phyloP scores from a whole-genome alignment of 2,329 filamentous ascomycete species.

The Bisporella sp. region DNA sequence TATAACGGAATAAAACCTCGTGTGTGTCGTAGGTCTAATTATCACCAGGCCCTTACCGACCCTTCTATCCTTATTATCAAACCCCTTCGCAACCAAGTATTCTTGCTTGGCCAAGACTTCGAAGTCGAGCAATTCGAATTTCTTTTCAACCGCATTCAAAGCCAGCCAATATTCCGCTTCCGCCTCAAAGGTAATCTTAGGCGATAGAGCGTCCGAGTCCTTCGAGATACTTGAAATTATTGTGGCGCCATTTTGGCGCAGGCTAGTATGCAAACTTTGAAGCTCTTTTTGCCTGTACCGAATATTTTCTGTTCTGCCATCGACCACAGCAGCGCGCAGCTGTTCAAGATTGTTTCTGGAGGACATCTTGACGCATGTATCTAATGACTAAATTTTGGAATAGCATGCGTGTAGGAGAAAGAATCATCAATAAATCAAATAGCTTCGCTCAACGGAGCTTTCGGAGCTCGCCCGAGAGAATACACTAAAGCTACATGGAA shows the following conservation, averaged over 20 bases:
- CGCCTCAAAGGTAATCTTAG: slow-evolving; percentile 28
- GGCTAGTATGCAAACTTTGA: slow-evolving; percentile 32
- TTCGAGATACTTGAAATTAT: slow-evolving; percentile 34
- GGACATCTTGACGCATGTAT: no score
- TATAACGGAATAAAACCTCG: slow-evolving; percentile 39
- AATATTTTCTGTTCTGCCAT: slow-evolving; percentile 37
- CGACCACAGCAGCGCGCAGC: slow-evolving; percentile 32
- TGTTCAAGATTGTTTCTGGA: slow-evolving; percentile 7
- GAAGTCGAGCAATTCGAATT: slow-evolving; percentile 33
- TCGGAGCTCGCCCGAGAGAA: no score
- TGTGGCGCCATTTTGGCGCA: slow-evolving; percentile 29
- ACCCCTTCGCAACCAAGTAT: slow-evolving; percentile 34
- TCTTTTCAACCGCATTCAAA: slow-evolving; percentile 31
- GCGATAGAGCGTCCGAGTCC: slow-evolving; percentile 26
- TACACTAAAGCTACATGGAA: no score
- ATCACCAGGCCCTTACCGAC: slow-evolving; percentile 36
- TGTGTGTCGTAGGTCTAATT: slow-evolving; percentile 41
- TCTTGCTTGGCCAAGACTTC: slow-evolving; percentile 32
- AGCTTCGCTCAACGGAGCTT: no score
- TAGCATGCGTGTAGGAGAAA: no score
- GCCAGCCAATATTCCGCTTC: slow-evolving; percentile 35
- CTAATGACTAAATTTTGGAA: no score
- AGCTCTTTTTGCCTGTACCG: slow-evolving; percentile 40
- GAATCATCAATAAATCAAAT: no score
- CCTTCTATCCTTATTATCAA: slow-evolving; percentile 29